These are phyloP conservation scores for Xylaria acuta DNA, from an alignment of 495 filamentous ascomycete species.

Conservation along the genomic window DNA sequence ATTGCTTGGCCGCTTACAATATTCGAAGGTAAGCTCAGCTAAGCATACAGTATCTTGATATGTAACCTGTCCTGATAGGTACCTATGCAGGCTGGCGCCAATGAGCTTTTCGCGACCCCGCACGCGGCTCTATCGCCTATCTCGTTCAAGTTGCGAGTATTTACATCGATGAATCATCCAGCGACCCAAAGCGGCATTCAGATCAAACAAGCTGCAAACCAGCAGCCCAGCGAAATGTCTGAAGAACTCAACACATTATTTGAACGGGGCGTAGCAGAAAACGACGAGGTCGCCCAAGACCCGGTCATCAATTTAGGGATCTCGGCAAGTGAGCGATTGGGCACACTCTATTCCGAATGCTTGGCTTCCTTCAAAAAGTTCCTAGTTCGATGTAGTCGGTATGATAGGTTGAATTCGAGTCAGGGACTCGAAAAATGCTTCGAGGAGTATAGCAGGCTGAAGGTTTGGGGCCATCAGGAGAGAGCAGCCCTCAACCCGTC, in stretches of 20 bases:
- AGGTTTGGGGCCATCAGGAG: neutral
- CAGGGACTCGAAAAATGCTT: neutral
- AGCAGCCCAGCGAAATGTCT: neutral
- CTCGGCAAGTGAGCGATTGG: neutral
- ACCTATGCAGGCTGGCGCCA: neutral
- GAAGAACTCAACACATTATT: neutral
- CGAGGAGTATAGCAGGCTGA: neutral
- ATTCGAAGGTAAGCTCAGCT: neutral
- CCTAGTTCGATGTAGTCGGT: neutral
- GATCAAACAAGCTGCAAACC: neutral
- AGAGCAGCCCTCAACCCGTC: neutral
- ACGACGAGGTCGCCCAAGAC: neutral
- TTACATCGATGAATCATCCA: neutral
- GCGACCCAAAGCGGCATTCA: neutral
- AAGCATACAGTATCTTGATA: neutral
- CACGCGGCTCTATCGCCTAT: neutral
- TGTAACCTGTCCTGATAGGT: neutral
- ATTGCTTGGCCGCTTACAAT: neutral
- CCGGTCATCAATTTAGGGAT: neutral
- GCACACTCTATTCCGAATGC: neutral
- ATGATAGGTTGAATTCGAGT: neutral
- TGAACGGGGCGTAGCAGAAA: neutral
- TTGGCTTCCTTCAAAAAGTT: neutral
- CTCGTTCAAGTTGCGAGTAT: neutral
- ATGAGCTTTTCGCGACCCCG: neutral